Evolutionary conservation across 495 filamentous ascomycete species (phyloP).

Genomic region (Hypoxylon crocopeplum): DNA sequence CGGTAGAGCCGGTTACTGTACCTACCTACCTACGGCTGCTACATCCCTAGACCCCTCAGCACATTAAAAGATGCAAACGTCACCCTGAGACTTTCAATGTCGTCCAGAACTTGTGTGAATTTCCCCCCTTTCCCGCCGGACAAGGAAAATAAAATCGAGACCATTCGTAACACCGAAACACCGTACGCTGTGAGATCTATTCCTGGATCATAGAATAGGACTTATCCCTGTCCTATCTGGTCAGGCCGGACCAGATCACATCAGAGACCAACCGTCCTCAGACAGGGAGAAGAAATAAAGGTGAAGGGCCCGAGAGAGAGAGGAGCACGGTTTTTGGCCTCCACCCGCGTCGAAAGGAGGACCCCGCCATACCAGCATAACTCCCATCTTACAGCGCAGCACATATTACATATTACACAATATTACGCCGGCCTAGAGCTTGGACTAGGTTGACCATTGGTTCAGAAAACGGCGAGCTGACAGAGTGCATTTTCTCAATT

Average conservation of each 20-base stretch:
- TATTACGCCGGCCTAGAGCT: slow-evolving; percentile 24
- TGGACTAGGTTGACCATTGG: slow-evolving; percentile 15
- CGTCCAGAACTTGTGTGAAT: too few species aligned
- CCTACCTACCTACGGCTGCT: too few species aligned
- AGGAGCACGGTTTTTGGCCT: neutral
- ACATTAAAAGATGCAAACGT: too few species aligned
- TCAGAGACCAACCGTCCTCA: neutral
- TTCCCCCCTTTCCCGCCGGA: too few species aligned
- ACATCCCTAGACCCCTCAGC: too few species aligned
- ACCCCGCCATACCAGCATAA: slow-evolving; percentile 11
- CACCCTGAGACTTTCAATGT: too few species aligned
- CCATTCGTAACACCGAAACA: neutral
- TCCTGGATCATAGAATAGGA: neutral
- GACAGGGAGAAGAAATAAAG: neutral
- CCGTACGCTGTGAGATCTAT: slow-evolving; percentile 1
- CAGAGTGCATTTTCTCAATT: slow-evolving; percentile 40
- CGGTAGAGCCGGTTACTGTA: too few species aligned
- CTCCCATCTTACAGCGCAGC: neutral
- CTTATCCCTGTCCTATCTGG: neutral
- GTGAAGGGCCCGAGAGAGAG: neutral
- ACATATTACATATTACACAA: slow-evolving; percentile 7
- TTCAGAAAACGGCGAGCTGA: slow-evolving; percentile 33
- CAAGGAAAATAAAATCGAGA: slow-evolving; percentile 6
- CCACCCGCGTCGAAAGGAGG: neutral
- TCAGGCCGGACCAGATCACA: neutral